Evolutionary conservation across 768 basidiomycete genomes (phyloP), one percentile per base, ranked within the genome.

Genomic region (Coprinellus micaceus): DNA sequence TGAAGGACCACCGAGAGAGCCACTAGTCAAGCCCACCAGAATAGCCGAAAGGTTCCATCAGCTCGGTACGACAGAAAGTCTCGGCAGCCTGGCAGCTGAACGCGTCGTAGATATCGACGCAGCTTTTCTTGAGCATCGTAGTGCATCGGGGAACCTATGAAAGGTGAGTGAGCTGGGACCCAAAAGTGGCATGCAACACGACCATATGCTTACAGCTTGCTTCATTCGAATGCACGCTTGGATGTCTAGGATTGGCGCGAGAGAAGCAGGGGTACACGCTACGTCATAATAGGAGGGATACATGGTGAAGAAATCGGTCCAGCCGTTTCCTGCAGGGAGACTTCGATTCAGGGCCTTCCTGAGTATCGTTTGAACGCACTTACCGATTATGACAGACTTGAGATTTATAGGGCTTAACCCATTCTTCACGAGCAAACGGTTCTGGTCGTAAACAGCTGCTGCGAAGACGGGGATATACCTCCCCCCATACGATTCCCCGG

Each of bases 401-500:
- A 92, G 72, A 66, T 91, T 91, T 60, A 92, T 61, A 60, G 75
- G 62, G 68, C 78, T 58, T 78, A 85, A 17, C 67, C 79, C 86
- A 10, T 74, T 81, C n/a, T 75, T 67, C 40, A 74, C 66, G 11
- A 87, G 74, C 28, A 74, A 65, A 44, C 70, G 64, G 66, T 93
- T 92, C 60, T 86, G 82, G 67, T 93, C 91, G 52, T 85, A 80
- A 11, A 93, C 83, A 19, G 85, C 84, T 15, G 87, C 80, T 0
- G 89, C 91, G 57, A 92, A 93, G 1, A 88, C 72, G 0, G 86
- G 88, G 1, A 89, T 72, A 62, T 88, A 88, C 7, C 83, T 82
- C 3, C 86, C 89, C 0, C 82, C 89, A 61, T 91, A 91, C 1
- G 86, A 90, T 71, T 92, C 90, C 25, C 89, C 91, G 0, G 89